Evolutionary conservation across 345 rosid genomes (phyloP).

Genomic region (Pelargonium nanum): DNA sequence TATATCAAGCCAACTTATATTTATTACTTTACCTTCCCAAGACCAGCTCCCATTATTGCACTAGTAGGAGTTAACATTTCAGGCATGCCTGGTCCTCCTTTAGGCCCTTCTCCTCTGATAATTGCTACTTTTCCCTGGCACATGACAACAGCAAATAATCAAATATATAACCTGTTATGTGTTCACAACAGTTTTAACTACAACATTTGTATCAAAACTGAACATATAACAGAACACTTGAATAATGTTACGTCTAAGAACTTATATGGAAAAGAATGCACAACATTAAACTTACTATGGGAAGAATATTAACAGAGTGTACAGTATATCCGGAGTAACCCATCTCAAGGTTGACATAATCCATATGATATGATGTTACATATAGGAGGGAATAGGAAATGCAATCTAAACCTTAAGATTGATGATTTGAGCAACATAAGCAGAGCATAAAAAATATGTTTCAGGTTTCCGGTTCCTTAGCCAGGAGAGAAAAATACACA

Average conservation of each 20-base stretch:
- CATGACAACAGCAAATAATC: slow-evolving; percentile 10
- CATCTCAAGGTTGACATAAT: neutral
- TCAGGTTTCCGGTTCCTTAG: neutral
- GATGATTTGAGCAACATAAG: too few species aligned
- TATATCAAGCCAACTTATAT: slow-evolving; percentile 3
- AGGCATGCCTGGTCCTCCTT: slow-evolving; percentile 99
- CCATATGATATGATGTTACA: neutral
- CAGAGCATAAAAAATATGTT: neutral
- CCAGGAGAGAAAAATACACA: too few species aligned
- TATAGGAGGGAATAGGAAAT: neutral
- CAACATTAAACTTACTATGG: neutral
- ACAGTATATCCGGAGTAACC: neutral
- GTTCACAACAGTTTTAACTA: neutral
- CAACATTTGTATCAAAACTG: neutral
- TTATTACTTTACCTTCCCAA: slow-evolving; percentile 68
- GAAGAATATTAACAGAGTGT: too few species aligned
- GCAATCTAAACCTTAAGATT: too few species aligned
- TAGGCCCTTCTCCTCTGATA: slow-evolving; percentile 95
- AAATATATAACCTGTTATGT: neutral
- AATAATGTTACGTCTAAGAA: neutral
- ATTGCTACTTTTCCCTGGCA: slow-evolving; percentile 83
- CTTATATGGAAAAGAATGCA: neutral
- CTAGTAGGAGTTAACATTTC: slow-evolving; percentile 99
- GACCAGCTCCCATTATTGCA: slow-evolving; percentile 99
- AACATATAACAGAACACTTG: neutral